Evolutionary conservation across 2,329 filamentous ascomycete species (phyloP), one percentile per base, ranked within the genome.

Genomic region (Lachnum nothofagi): DNA sequence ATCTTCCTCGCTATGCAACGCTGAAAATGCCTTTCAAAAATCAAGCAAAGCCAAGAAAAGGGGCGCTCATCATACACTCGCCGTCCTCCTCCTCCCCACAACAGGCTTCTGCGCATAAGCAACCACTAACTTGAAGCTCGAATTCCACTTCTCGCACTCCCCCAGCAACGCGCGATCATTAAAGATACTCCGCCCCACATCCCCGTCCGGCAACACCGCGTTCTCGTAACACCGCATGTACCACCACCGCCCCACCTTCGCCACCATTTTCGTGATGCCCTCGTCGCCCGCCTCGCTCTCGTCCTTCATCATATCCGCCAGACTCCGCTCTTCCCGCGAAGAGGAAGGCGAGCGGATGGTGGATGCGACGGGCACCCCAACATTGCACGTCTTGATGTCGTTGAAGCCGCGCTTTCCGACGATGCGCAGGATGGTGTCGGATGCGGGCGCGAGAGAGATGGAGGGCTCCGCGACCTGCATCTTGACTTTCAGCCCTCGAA

Each of bases 201-300:
- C 59, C 25, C 71, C 66, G 51, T 75, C 68, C 1, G 68, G 65
- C 51, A 79, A 67, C 7, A 83, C 73, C 4, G 78, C 75, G 48
- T 78, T 80, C 68, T 96, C 91, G 66, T 96, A 97, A 72, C 91
- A 96, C 44, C 86, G 82, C 8, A 82, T 87, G 68, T 95, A 97
- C 93, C 93, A 98, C 89, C 91, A 97, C 37, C 93, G 79, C 2
- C 90, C 91, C 9, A 97, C 91, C 54, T 83, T 85, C 14, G 90
- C 86, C 19, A 97, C 90, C 76, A 95, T 95, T 63, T 88, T 91
- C 12, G 89, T 88, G 63, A 97, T 95, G 57, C 82, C 85, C 63
- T 90, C 88, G 58, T 95, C 89, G 19, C 86, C 85, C 12, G 78
- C 73, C 0, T 80, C 75, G n/a, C 80, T 78, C 29, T 83, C 76